Percentiles rank a stretch among this genome's conserved stretches.
phyloP scores from a whole-genome alignment of 2,329 filamentous ascomycete species.

The Colletotrichum musicola region DNA sequence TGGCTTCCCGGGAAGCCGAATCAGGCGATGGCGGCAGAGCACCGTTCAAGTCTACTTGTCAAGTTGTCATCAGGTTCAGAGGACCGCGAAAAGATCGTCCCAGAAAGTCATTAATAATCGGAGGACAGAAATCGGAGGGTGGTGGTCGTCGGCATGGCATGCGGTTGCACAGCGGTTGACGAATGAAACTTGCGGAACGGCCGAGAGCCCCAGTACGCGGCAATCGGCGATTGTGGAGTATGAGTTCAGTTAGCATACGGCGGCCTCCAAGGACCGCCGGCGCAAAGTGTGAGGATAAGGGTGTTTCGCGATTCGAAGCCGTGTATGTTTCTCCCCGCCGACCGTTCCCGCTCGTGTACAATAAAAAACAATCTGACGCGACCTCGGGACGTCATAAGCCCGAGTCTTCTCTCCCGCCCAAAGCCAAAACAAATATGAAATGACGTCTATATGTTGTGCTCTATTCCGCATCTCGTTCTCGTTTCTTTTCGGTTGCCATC shows the following conservation, averaged over 20 bases:
- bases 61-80: no score
- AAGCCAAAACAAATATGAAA: neutral
- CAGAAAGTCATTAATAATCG: neutral
- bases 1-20: no score
- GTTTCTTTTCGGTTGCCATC: constrained; percentile 5
- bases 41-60: neutral
- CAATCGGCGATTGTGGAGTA: neutral
- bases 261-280: neutral
- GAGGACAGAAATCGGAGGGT: neutral
- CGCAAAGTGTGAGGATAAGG: constrained; percentile 9
- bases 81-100: no score
- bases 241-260: constrained; percentile 11
- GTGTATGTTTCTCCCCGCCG: constrained; percentile 21
- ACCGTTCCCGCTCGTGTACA: constrained; percentile 27
- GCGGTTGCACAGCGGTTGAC: neutral
- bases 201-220: no score
- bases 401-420: constrained; percentile 12
- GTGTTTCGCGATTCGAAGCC: constrained; percentile 31
- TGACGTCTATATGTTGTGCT: constrained; percentile 24
- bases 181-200: neutral
- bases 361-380: constrained; percentile 8
- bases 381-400: constrained; percentile 11
- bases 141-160: neutral
- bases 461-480: constrained; percentile 30
- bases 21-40: no score